Conservation (phyloP, 495 filamentous ascomycete genomes). For the Podospora conica region DNA sequence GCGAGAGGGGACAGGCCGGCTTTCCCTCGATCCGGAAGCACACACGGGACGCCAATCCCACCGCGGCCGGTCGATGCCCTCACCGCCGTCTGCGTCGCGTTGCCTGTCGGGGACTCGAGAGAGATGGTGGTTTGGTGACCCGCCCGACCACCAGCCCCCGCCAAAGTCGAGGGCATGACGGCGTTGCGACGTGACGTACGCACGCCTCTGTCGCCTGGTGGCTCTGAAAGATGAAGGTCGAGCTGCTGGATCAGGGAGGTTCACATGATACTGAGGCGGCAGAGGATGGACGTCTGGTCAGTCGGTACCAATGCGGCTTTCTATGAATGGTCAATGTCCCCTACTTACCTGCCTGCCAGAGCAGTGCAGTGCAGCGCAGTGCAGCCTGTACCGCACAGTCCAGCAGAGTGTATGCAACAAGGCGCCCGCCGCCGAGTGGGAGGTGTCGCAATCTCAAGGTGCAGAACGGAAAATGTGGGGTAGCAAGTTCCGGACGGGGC, state of each 20-base stretch:
- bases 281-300: slow-evolving; percentile 18
- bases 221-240: neutral
- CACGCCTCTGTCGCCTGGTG: neutral
- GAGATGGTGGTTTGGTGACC: neutral
- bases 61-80: neutral
- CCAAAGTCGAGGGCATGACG: neutral
- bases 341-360: slow-evolving; percentile 4
- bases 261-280: slow-evolving; percentile 21
- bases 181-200: neutral
- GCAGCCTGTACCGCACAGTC: slow-evolving; percentile 3
- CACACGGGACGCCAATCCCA: neutral
- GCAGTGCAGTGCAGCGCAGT: neutral
- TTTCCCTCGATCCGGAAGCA: neutral
- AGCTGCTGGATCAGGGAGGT: neutral
- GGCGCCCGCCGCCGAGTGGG: neutral
- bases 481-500: slow-evolving; percentile 2
- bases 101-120: neutral
- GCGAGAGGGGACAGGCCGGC: neutral
- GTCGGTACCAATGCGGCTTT: neutral
- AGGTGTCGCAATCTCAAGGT: slow-evolving; percentile 19
- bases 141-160: neutral
- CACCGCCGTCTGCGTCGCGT: slow-evolving; percentile 3
- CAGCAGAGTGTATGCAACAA: slow-evolving; percentile 1
- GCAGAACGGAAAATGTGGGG: slow-evolving; percentile 19
- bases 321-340: neutral